Percentiles rank a stretch among this genome's conserved stretches.
These are phyloP conservation scores for Globisporangium paroecandrum DNA, from an alignment of 352 stramenopile genomes.

Conservation along the genomic window DNA sequence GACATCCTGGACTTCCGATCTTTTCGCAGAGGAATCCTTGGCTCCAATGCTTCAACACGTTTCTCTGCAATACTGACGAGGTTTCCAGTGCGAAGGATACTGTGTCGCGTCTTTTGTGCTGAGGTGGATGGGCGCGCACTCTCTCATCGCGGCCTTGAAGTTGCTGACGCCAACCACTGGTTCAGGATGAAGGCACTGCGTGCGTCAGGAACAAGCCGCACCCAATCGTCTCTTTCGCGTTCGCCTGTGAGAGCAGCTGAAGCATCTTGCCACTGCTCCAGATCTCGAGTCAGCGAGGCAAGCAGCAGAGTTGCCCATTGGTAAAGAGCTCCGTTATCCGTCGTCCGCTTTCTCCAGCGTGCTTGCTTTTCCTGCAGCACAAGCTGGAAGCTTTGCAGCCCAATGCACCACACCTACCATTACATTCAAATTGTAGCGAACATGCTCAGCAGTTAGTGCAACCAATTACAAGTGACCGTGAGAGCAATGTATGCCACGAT, in stretches of 20 bases:
- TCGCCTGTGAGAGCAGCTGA: conserved; percentile 15
- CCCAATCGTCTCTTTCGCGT: conserved; percentile 17
- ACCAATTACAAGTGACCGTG: background rate
- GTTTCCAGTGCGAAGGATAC: background rate
- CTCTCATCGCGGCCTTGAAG: background rate
- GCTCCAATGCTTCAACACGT: background rate
- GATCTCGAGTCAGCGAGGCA: background rate
- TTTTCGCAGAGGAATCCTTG: background rate
- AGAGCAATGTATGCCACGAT: background rate
- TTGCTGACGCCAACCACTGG: conserved; percentile 19
- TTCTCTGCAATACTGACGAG: background rate
- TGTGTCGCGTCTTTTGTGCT: background rate
- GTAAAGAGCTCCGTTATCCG: background rate
- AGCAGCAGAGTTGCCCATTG: conserved; percentile 11
- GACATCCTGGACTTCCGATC: background rate
- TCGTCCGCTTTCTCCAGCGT: conserved; percentile 13
- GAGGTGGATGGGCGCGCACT: background rate
- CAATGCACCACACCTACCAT: conserved; percentile 41
- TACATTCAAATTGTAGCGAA: background rate
- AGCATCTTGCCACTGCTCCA: conserved; percentile 24
- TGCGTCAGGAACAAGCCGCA: conserved; percentile 27
- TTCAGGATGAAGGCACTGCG: conserved; percentile 29
- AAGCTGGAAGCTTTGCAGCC: conserved; percentile 37
- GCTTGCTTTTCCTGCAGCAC: conserved; percentile 21
- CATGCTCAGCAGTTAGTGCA: background rate